Base-by-base conservation (phyloP, 345 rosid genomes). In the Populus tremula region DNA sequence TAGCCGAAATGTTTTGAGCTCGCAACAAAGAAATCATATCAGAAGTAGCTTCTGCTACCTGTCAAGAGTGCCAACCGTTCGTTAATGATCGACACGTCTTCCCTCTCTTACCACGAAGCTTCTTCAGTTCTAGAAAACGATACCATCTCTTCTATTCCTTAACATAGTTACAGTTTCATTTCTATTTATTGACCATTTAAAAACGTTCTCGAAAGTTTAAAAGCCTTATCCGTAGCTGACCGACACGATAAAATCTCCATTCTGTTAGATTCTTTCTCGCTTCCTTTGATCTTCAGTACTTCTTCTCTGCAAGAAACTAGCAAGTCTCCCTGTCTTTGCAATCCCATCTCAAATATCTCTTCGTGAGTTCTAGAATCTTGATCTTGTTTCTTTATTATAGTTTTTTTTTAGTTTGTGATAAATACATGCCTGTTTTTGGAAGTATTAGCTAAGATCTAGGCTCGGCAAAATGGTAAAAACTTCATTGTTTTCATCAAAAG, bases 371-470 rank as follows among this genome's bases (percentile, higher is more conserved):
- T 41, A 50, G 59, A 18, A 12, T 25, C 67, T 29, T 17, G 20
- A 29, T 65, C 9, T 69, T n/a, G 5, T 18, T 17, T 49, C 29
- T 53, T 2, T 67, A 3, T 17, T 25, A 65, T 8, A 29, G 20
- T 3, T 20, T 17, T 49, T 3, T 21, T 66, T 43, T 43, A 43
- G 47, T 43, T 14, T 14, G 12, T 50, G 10, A 20, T 71, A 21
- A 1, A 56, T 53, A 14, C 7, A n/a, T 47, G 16, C 16, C 13
- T 27, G 17, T 27, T 25, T 8, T 27, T 59, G 27, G 41, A 20
- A 47, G 14, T 73, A 47, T 69, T 45, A 21, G n/a, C 43, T 61
- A 69, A 74, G 67, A 79, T 74, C 54, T 54, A 54, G 38, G 25
- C 72, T 33, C n/a, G 36, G 7, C 29, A 18, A 41, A 11, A 18